These are phyloP conservation scores for Aspergillus eucalypticola DNA, from an alignment of 2,329 filamentous ascomycete genomes.

Conservation along the genomic window DNA sequence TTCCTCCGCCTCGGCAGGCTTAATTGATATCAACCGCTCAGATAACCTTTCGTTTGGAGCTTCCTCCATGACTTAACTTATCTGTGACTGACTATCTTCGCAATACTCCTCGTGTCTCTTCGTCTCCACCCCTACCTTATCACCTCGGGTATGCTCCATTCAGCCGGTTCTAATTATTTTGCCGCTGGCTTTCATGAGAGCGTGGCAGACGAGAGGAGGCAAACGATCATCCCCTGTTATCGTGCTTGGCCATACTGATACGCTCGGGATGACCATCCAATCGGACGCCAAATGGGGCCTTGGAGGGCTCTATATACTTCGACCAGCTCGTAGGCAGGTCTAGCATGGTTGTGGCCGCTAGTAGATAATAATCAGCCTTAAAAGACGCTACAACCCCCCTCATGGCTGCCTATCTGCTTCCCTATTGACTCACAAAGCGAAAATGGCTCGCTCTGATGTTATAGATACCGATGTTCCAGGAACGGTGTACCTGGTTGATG, in stretches of 20 bases:
- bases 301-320: neutral
- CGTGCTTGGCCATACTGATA: constrained; percentile 1
- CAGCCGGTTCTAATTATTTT: neutral
- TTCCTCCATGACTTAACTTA: constrained; percentile 18
- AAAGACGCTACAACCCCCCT: neutral
- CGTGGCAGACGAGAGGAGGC: neutral
- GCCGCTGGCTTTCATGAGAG: neutral
- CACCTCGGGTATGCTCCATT: neutral
- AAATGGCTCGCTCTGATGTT: constrained; percentile 22
- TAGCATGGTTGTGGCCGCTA: neutral
- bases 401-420: neutral
- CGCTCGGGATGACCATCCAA: constrained; percentile 4
- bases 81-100: neutral
- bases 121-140: neutral
- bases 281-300: neutral
- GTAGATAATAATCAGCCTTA: neutral
- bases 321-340: neutral
- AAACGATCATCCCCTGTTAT: constrained; percentile 5
- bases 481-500: constrained; percentile 37
- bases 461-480: constrained; percentile 33
- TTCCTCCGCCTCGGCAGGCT: constrained; percentile 2
- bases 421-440: neutral
- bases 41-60: constrained; percentile 21
- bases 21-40: neutral
- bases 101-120: neutral